Evolutionary conservation across 352 stramenopile species (phyloP), one percentile per base, ranked within the genome.

Genomic region (Pythium myriotylum): DNA sequence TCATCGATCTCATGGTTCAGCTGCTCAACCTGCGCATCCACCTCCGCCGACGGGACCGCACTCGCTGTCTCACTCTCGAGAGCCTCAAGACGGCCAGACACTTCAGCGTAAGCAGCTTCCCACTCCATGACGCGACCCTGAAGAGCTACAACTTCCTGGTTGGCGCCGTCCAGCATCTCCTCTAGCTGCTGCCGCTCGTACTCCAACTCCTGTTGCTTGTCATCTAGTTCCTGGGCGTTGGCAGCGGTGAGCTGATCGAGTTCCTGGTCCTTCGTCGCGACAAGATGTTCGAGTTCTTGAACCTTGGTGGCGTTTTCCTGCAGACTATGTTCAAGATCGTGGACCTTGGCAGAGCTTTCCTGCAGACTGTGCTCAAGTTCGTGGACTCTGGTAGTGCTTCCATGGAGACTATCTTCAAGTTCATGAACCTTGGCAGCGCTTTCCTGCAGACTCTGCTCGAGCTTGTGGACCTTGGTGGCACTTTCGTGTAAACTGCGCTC

Each of bases 181-280:
- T 68, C 45, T 4, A 59, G 39, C 37, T 68, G 61, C 37, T 62
- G 45, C 40, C 58, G 62, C 27, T 68, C 52, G 19, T 33, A 54
- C 2, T 26, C 47, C 7, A 42, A 27, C 29, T 51, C n/a, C 26
- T 53, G 27, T 10, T 46, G 48, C 41, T 46, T 53, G 26, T 26
- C 54, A 24, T 53, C 42, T 3, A 61, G 54, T 20, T 61, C 54
- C 5, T 29, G 8, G 19, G 32, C 17, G 13, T 17, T 61, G 10
- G 45, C 24, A 12, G 40, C 14, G 10, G 50, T n/a, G 4, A 27
- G 39, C 10, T 20, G 23, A 23, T 59, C 40, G 10, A 59, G 41
- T 8, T 49, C 53, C 6, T 42, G 7, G 27, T 5, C 10, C 29
- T 35, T 35, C 5, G 29, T 10, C 5, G 29, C 10, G 29, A 35